Percentiles rank a stretch among this genome's conserved stretches.
phyloP scores from a whole-genome alignment of 306 rosid genomes.

The Senna tora region DNA sequence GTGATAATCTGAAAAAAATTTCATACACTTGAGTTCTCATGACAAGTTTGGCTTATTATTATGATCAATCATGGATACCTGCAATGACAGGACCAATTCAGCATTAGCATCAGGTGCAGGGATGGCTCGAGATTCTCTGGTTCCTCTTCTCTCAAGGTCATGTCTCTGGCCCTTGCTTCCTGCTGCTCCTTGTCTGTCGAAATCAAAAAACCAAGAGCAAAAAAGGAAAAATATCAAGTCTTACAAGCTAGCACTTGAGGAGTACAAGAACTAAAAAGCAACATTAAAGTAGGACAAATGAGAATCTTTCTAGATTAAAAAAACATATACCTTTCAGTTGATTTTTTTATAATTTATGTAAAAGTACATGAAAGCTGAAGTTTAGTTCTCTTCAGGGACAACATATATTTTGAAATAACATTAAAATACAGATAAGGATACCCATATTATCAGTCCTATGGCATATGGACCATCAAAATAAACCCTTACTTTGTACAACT shows the following conservation, averaged over 20 bases:
- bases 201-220: conserved; percentile 31
- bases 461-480: background rate
- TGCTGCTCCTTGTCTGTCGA: conserved; percentile 82
- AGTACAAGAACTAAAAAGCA: background rate
- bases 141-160: conserved; percentile 78
- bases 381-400: background rate
- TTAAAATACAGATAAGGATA: too few relatives aligned
- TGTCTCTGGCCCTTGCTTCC: conserved; percentile 80
- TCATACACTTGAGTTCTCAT: conserved; percentile 2
- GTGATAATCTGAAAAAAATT: conserved; percentile 4
- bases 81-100: conserved; percentile 87
- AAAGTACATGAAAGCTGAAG: too few relatives aligned
- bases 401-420: background rate
- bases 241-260: conserved; percentile 12
- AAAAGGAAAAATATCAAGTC: conserved; percentile 18
- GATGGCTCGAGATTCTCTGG: conserved; percentile 83
- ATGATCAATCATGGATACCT: conserved; percentile 48
- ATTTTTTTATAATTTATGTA: background rate
- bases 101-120: conserved; percentile 99
- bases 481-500: background rate
- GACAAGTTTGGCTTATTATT: background rate
- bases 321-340: background rate
- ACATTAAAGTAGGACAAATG: background rate
- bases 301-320: background rate
- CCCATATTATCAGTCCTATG: background rate